Evolutionary conservation across 352 stramenopile species (phyloP).

Genomic region (Phytophthora fragariae): DNA sequence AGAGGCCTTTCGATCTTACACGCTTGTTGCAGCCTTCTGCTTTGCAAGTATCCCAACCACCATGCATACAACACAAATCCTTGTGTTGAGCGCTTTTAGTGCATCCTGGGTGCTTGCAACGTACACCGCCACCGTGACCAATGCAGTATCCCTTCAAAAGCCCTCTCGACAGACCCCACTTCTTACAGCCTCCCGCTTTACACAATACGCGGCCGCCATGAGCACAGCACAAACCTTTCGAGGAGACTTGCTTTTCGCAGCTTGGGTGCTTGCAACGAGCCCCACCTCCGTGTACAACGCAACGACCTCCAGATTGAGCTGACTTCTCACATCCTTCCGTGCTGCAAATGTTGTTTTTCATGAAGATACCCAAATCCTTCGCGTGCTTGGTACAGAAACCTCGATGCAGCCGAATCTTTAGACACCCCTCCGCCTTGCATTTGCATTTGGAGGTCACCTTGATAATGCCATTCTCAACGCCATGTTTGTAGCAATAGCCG

Average conservation of each 20-base stretch:
- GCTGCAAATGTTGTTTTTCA: conserved; percentile 28
- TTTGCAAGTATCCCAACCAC: conserved; percentile 20
- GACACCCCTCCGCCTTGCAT: conserved; percentile 35
- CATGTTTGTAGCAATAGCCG: conserved; percentile 37
- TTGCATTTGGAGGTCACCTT: conserved; percentile 19
- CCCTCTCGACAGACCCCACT: conserved; percentile 28
- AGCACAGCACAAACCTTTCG: conserved; percentile 31
- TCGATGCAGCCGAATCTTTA: conserved; percentile 29
- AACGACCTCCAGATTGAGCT: conserved; percentile 28
- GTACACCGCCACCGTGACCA: conserved; percentile 27
- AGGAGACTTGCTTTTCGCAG: conserved; percentile 25
- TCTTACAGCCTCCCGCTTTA: conserved; percentile 30
- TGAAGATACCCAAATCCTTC: conserved; percentile 23
- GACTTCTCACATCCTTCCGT: conserved; percentile 30
- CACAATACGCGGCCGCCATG: conserved; percentile 35
- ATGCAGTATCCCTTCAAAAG: conserved; percentile 34
- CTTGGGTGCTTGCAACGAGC: conserved; percentile 27
- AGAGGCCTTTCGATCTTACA: conserved; percentile 27
- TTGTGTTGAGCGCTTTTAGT: conserved; percentile 33
- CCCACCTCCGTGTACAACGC: conserved; percentile 27
- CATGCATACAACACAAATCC: conserved; percentile 32
- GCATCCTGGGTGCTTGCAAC: conserved; percentile 33
- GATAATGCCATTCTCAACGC: conserved; percentile 23
- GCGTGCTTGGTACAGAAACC: conserved; percentile 34
- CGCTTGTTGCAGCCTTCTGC: conserved; percentile 28